A percentile compares a stretch with the other conserved stretches of the same genome.
Conservation (phyloP, 2,329 filamentous ascomycete species). For the Calonectria pseudoreteaudii region DNA sequence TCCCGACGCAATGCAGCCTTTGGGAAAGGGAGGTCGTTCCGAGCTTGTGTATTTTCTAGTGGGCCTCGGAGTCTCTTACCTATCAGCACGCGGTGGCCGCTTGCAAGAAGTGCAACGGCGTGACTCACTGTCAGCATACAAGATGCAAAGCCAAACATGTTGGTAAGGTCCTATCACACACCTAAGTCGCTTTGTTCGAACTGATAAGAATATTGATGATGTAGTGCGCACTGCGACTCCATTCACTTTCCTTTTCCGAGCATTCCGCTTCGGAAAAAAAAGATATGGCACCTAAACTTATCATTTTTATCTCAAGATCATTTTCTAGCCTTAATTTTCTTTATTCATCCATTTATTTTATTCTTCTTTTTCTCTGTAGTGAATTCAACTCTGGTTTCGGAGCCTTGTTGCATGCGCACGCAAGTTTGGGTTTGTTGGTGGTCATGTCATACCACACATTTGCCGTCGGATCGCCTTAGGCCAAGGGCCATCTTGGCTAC, state of each 20-base stretch:
- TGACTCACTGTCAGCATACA: not conserved
- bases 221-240: not conserved
- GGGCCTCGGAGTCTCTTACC: constrained; percentile 1
- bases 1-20: not conserved
- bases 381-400: not conserved
- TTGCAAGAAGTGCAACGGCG: not conserved
- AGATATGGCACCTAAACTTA: not conserved
- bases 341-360: not conserved
- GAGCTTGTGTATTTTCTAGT: not conserved
- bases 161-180: too few relatives aligned
- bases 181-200: too few relatives aligned
- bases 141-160: not conserved
- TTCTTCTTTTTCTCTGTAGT: not conserved
- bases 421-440: not conserved
- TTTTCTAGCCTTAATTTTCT: not conserved
- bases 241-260: too few relatives aligned
- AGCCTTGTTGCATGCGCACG: not conserved
- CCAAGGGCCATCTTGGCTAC: not conserved
- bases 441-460: not conserved
- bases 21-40: not conserved
- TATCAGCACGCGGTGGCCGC: not conserved
- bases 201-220: not conserved
- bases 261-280: not conserved
- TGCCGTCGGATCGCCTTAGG: not conserved
- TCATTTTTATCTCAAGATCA: not conserved